phyloP scores from a whole-genome alignment of 164 flowering plant genomes.

The Echeveria elegans region DNA sequence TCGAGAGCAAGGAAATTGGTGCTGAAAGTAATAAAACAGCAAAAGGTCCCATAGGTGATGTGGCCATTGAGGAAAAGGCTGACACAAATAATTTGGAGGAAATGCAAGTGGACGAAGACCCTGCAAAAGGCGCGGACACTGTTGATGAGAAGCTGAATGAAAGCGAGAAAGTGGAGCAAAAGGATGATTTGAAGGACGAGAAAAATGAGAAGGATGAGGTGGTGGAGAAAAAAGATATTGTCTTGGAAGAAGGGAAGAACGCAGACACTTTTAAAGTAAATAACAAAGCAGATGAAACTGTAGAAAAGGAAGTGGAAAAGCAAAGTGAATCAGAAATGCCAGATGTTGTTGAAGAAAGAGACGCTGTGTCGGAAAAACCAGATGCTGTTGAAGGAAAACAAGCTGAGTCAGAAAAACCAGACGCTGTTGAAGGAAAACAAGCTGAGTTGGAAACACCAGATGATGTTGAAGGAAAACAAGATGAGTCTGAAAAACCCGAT shows the following conservation, averaged over 20 bases:
- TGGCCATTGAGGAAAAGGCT: not conserved
- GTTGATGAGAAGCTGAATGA: not conserved
- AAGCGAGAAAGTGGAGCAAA: not conserved
- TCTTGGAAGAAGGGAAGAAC: not conserved
- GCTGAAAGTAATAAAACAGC: not conserved
- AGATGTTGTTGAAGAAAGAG: not conserved
- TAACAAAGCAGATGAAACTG: not conserved
- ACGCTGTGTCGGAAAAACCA: not conserved
- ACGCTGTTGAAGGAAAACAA: slow-evolving; percentile 4
- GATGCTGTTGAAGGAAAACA: not conserved
- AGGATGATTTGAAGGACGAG: not conserved
- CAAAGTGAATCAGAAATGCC: not conserved
- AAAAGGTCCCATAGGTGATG: not conserved
- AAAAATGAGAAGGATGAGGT: not conserved
- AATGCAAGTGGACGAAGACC: not conserved
- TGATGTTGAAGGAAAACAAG: no score
- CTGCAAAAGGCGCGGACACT: not conserved
- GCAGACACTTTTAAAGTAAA: not conserved
- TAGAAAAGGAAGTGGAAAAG: not conserved
- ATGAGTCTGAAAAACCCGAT: not conserved
- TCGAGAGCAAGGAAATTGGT: not conserved
- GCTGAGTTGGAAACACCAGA: no score
- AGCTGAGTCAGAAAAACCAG: not conserved
- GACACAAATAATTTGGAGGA: not conserved
- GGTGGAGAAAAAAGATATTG: not conserved